Evolutionary conservation across 129 eudicot genomes (phyloP).

Genomic region (Pulicaria dysenterica): DNA sequence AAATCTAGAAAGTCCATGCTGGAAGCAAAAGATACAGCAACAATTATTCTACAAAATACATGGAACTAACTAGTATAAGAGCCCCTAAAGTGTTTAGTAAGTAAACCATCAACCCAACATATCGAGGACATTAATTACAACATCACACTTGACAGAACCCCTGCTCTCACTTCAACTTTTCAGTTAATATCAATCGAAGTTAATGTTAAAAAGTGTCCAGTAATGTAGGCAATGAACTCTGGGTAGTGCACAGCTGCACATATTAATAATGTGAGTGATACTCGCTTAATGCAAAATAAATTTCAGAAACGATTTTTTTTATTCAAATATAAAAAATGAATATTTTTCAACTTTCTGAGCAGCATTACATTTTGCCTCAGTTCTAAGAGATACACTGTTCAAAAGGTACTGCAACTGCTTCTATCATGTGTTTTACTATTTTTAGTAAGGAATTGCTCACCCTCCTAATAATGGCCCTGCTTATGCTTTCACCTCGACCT

Average conservation of each 20-base stretch:
- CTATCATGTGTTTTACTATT: too few species aligned
- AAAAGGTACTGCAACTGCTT: too few species aligned
- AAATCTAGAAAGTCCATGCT: background rate
- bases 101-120: background rate
- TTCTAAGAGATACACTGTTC: too few species aligned
- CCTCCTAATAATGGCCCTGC: too few species aligned
- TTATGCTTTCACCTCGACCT: too few species aligned
- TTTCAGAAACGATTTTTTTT: too few species aligned
- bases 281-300: too few species aligned
- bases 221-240: background rate
- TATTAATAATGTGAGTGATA: too few species aligned
- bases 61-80: conserved; percentile 2
- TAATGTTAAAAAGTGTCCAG: background rate
- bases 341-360: too few species aligned
- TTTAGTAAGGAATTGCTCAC: too few species aligned
- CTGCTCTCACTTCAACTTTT: background rate
- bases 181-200: background rate
- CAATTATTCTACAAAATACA: background rate
- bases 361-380: too few species aligned
- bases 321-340: too few species aligned
- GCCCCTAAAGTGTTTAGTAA: conserved; percentile 12
- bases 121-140: background rate
- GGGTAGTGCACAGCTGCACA: background rate
- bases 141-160: background rate
- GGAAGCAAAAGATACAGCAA: conserved; percentile 1